phyloP scores from a whole-genome alignment of 176 grass and related monocot genomes.

The Phoenix dactylifera region DNA sequence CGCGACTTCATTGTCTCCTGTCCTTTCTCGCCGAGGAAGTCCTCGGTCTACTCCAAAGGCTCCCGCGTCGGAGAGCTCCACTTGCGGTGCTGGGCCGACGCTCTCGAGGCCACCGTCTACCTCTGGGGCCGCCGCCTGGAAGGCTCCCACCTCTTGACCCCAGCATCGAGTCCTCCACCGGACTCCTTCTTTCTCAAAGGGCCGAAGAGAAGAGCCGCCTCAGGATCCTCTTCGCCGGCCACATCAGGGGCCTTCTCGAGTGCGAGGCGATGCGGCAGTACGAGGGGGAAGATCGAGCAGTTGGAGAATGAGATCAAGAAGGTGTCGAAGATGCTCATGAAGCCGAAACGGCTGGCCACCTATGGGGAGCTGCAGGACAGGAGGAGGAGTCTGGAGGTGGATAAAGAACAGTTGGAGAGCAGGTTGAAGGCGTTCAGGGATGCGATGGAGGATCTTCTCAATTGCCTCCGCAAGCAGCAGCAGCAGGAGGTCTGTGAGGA shows the following conservation, averaged over 20 bases:
- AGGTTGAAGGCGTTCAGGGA: constrained; percentile 43
- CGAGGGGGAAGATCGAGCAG: constrained; percentile 18
- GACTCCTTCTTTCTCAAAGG: constrained; percentile 3
- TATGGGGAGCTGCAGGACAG: constrained; percentile 28
- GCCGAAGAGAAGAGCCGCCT: constrained; percentile 30
- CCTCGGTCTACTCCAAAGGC: constrained; percentile 32
- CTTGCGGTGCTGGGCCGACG: constrained; percentile 25
- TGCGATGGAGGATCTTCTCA: constrained; percentile 29
- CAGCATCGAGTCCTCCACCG: constrained; percentile 5
- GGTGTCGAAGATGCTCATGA: constrained; percentile 4
- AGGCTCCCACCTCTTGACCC: constrained; percentile 45
- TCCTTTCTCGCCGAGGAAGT: constrained; percentile 4
- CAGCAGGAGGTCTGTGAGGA: constrained; percentile 3
- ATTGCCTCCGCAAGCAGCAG: constrained; percentile 27
- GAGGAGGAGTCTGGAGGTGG: constrained; percentile 32
- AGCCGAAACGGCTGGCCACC: constrained; percentile 8
- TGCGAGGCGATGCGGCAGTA: constrained; percentile 19
- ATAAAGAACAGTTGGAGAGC: constrained; percentile 35
- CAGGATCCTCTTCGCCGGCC: constrained; percentile 34
- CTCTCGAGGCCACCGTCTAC: constrained; percentile 43
- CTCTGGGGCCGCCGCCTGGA: constrained; percentile 64
- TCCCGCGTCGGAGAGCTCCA: constrained; percentile 23
- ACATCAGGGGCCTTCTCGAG: constrained; percentile 39
- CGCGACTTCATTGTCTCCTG: constrained; percentile 36
- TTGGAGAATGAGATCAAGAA: constrained; percentile 22